phyloP scores from a whole-genome alignment of 495 filamentous ascomycete genomes.

The Collariella sp. region DNA sequence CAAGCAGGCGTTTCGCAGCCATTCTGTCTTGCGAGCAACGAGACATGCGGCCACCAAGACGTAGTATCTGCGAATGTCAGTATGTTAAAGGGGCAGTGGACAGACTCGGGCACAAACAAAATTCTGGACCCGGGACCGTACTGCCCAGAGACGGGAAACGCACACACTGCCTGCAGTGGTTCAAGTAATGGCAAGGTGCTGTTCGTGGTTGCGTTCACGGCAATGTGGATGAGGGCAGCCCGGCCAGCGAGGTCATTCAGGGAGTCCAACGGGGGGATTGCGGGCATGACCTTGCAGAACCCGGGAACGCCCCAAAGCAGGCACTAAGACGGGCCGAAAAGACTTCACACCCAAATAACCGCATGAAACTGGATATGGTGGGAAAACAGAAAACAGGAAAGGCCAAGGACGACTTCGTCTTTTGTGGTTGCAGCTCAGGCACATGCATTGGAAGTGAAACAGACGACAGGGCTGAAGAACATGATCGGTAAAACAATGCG shows the following conservation, averaged over 20 bases:
- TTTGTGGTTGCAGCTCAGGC: neutral
- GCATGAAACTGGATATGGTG: neutral
- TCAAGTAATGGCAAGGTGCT: slow-evolving; percentile 16
- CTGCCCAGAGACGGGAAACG: slow-evolving; percentile 53
- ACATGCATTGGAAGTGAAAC: neutral
- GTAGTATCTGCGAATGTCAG: slow-evolving; percentile 42
- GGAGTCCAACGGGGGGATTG: neutral
- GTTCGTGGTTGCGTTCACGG: slow-evolving; percentile 11
- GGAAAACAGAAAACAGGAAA: neutral
- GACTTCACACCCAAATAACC: neutral
- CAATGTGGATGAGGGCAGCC: neutral
- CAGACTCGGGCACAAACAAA: slow-evolving; percentile 33
- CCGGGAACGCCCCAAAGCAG: neutral
- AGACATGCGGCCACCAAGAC: slow-evolving; percentile 50
- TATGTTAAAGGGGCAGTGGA: neutral
- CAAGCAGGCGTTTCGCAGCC: slow-evolving; percentile 49
- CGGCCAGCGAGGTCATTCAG: slow-evolving; percentile 1
- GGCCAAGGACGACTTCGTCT: neutral
- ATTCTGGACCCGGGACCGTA: slow-evolving; percentile 49
- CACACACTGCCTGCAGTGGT: slow-evolving; percentile 46
- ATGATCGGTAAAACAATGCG: neutral
- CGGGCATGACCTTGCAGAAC: slow-evolving; percentile 14
- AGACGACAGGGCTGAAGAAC: neutral
- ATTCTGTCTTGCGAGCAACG: slow-evolving; percentile 47
- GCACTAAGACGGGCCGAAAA: neutral